Base-by-base conservation (phyloP, 306 rosid species). In the Malus sieversii region DNA sequence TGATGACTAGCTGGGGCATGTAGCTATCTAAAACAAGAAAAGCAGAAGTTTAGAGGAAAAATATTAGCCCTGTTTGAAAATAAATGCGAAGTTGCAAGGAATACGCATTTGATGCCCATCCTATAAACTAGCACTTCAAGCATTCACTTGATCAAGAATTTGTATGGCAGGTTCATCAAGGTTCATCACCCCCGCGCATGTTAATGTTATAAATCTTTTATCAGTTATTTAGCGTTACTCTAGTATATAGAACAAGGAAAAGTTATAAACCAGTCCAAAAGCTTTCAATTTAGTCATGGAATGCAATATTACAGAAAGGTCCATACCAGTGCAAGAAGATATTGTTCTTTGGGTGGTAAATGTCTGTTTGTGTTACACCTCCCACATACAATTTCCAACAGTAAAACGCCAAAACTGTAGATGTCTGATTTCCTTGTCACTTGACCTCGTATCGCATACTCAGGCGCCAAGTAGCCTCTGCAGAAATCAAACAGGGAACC, bases 391-490 rank as follows among this genome's bases (percentile, higher is more conserved):
- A 92, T 90, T 80, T 92, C 98, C 51, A 92, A 30, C 45, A 90
- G 72, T 60, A 92, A 78, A 77, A 93, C 88, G 68, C 98, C 98
- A 81, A 93, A 93, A 82, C 98, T 89, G 68, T 93, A 93, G 38
- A 88, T 71, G 79, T 91, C 97, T 19, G 97, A 82, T 85, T 89
- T 91, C 85, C 92, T 89, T 29, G 98, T 93, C 78, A 91, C 97
- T 82, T 88, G 97, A 75, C 87, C 88, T 81, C 90, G 86, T 72
- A 93, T 85, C 20, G 96, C 97, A 66, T 89, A 93, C 68, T 93
- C 98, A 48, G 98, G 98, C 22, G 98, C 98, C 68, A 93, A 19
- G 78, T 93, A 93, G 62, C 98, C 98, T 78, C 98, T 93, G 30
- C 70, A 86, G 16, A 70, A 76, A 74, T 65, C 79, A 79, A 51